Percentiles rank a stretch among this genome's conserved stretches.
Evolutionary conservation across 208 protist genomes (phyloP).

Genomic region (Strigomonas culicis): DNA sequence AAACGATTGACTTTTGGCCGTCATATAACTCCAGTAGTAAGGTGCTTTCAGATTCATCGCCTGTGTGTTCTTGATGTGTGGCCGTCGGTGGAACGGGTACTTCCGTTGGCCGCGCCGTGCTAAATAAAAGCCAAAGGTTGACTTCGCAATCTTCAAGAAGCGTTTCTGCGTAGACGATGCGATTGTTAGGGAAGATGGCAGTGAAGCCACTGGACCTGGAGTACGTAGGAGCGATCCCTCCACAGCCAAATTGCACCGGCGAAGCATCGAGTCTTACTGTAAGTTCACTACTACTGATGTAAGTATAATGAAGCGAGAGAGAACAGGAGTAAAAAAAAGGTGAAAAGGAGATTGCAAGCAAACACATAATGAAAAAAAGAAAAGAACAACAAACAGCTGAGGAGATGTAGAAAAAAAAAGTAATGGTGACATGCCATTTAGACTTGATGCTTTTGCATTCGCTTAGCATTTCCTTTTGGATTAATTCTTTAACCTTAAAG

Average conservation of each 20-base stretch:
- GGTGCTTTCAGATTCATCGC: slow-evolving; percentile 85
- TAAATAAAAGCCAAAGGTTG: slow-evolving; percentile 86
- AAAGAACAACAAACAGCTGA: background rate
- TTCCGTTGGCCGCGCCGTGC: slow-evolving; percentile 76
- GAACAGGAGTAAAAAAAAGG: slow-evolving; percentile 5
- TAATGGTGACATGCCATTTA: background rate
- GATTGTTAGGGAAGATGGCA: slow-evolving; percentile 6
- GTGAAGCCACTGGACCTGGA: background rate
- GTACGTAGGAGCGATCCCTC: no score
- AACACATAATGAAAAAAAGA: slow-evolving; percentile 6
- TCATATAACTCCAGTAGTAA: slow-evolving; percentile 89
- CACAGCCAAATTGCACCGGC: slow-evolving; percentile 22
- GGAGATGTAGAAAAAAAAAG: slow-evolving; percentile 17
- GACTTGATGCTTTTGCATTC: background rate
- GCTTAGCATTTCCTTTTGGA: background rate
- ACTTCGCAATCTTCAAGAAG: slow-evolving; percentile 88
- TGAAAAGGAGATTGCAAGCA: background rate
- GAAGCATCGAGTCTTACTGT: slow-evolving; percentile 25
- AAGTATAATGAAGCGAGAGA: slow-evolving; percentile 15
- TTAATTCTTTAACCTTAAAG: background rate
- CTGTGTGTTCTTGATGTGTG: slow-evolving; percentile 83
- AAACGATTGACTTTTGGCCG: slow-evolving; percentile 67
- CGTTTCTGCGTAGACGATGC: slow-evolving; percentile 41
- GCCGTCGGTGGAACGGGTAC: slow-evolving; percentile 75
- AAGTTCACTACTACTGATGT: background rate